phyloP scores from a whole-genome alignment of 495 filamentous ascomycete species.

The Aspergillus biplanus region DNA sequence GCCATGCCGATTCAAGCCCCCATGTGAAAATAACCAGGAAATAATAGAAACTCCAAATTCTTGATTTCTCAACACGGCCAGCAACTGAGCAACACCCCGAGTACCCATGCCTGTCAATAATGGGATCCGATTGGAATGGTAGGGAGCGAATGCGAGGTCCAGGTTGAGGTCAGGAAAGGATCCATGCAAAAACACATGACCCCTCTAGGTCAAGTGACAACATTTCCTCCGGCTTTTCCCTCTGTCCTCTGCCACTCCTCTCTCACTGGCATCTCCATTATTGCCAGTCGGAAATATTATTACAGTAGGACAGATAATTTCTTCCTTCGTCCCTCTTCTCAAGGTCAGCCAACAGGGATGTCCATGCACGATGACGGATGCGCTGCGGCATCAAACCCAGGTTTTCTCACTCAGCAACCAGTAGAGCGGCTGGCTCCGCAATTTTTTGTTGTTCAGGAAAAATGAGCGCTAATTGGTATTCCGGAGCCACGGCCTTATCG shows the following conservation, averaged over 20 bases:
- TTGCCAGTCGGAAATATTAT: not conserved
- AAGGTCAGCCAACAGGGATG: conserved; percentile 2
- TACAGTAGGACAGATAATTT: not conserved
- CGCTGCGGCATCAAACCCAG: conserved; percentile 11
- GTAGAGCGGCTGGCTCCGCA: too few relatives aligned
- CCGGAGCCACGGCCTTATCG: not conserved
- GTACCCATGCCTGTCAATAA: not conserved
- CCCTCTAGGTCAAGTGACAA: not conserved
- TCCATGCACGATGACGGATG: conserved; percentile 16
- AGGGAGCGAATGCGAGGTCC: not conserved
- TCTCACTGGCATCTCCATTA: not conserved
- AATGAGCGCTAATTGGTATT: not conserved
- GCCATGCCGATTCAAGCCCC: too few relatives aligned
- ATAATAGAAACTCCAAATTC: not conserved
- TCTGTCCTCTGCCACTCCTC: not conserved
- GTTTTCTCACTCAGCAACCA: not conserved
- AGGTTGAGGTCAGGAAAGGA: conserved; percentile 3
- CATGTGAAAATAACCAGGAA: not conserved
- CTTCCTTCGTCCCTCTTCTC: not conserved
- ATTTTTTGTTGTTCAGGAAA: not conserved
- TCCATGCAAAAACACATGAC: conserved; percentile 12
- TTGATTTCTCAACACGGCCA: not conserved
- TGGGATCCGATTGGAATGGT: not conserved
- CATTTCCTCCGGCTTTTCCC: not conserved
- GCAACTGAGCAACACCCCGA: not conserved